Evolutionary conservation across 257 asterid species (phyloP).

Genomic region (Leonotis leonurus): DNA sequence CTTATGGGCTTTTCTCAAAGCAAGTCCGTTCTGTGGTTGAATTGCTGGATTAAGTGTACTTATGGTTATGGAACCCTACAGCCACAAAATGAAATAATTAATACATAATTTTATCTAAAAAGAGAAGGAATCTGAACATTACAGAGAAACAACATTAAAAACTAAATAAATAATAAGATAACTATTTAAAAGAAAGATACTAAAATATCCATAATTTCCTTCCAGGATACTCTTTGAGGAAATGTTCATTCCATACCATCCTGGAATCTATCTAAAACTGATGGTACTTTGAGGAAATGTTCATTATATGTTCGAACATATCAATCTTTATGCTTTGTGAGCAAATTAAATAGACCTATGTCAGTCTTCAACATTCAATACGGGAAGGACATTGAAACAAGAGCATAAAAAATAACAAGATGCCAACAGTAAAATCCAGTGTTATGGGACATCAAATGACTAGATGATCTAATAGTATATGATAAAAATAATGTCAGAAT

Average conservation of each 20-base stretch:
- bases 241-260: background rate
- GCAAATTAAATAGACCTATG: background rate
- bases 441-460: background rate
- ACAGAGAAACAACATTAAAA: background rate
- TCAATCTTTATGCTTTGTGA: background rate
- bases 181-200: background rate
- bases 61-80: constrained; percentile 13
- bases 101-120: background rate
- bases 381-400: background rate
- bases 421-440: background rate
- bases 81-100: constrained; percentile 4
- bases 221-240: constrained; percentile 1
- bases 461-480: background rate
- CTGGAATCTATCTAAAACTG: background rate
- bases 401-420: background rate
- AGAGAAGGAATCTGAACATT: background rate
- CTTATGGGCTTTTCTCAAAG: constrained; percentile 27
- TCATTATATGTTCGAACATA: background rate
- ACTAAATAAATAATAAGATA: background rate
- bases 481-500: background rate
- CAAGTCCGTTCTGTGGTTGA: constrained; percentile 13
- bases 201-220: background rate
- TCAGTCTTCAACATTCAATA: background rate
- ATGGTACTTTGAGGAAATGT: too few species aligned
- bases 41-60: constrained; percentile 19